phyloP scores from a whole-genome alignment of 1,284 basidiomycete species.

The Thelephora terrestris region DNA sequence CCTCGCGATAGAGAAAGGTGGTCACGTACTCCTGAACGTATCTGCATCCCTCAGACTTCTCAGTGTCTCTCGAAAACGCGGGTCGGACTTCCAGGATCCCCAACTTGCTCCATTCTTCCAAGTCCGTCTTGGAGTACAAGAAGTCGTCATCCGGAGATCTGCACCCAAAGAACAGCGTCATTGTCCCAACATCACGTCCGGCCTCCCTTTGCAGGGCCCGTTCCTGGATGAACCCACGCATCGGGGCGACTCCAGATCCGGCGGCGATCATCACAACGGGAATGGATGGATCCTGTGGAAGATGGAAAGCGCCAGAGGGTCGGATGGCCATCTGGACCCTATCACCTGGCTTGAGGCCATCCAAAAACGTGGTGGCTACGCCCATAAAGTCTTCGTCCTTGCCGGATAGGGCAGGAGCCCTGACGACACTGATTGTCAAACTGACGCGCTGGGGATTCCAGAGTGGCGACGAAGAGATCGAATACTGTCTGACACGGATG shows the following conservation, averaged over 20 bases:
- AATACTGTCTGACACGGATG: constrained; percentile 43
- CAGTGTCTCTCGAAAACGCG: constrained; percentile 33
- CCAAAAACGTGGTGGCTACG: constrained; percentile 40
- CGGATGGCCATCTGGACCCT: constrained; percentile 36
- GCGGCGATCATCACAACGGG: constrained; percentile 42
- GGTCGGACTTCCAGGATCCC: constrained; percentile 39
- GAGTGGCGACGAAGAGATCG: constrained; percentile 43
- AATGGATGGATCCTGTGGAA: constrained; percentile 30
- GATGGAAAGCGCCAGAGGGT: constrained; percentile 33
- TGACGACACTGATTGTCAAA: constrained; percentile 37
- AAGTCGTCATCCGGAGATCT: constrained; percentile 33
- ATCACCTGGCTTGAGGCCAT: constrained; percentile 31
- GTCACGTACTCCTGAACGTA: constrained; percentile 42
- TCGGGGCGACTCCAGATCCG: constrained; percentile 41
- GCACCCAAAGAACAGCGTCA: constrained; percentile 42
- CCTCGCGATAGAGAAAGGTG: background rate
- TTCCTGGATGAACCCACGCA: constrained; percentile 46
- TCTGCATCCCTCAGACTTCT: constrained; percentile 32
- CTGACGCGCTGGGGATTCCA: constrained; percentile 33
- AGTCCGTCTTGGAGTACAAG: constrained; percentile 32
- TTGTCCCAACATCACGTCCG: constrained; percentile 33
- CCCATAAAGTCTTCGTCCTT: constrained; percentile 30
- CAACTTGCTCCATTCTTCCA: constrained; percentile 32
- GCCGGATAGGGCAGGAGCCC: constrained; percentile 26
- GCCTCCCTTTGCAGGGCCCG: constrained; percentile 36